Conservation (phyloP, 768 basidiomycete species). For the Cystobasidium ongulense region DNA sequence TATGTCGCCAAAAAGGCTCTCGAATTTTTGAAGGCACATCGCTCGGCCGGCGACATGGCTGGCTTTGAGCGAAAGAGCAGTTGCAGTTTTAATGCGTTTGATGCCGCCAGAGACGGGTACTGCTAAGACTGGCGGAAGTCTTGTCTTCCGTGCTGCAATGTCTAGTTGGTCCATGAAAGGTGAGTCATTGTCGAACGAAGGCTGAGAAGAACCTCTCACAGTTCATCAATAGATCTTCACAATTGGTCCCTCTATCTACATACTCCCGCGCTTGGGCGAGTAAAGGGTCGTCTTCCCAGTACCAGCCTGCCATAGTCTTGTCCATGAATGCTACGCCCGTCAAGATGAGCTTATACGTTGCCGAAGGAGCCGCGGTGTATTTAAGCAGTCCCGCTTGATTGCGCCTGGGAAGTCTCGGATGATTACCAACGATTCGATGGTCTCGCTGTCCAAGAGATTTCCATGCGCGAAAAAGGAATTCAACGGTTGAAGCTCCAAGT, state of each 20-base stretch:
- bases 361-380: not conserved
- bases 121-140: not conserved
- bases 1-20: not conserved
- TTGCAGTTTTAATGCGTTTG: not conserved
- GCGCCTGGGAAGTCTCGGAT: not conserved
- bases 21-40: not conserved
- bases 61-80: not conserved
- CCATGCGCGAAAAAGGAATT: slow-evolving; percentile 6
- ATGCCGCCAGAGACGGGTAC: not conserved
- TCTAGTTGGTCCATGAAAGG: not conserved
- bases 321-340: slow-evolving; percentile 19
- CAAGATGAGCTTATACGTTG: not conserved
- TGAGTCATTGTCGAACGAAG: not conserved
- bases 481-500: not conserved
- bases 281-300: not conserved
- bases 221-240: slow-evolving; percentile 27
- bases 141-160: not conserved
- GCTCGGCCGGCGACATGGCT: slow-evolving; percentile 3
- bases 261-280: not conserved
- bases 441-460: not conserved
- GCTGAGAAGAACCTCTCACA: slow-evolving; percentile 7
- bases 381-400: not conserved
- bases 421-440: slow-evolving; percentile 11
- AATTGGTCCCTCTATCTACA: slow-evolving; percentile 11
- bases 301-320: slow-evolving; percentile 17